Evolutionary conservation across 257 asterid species (phyloP), one percentile per base, ranked within the genome.

Genomic region (Petunia axillaris): DNA sequence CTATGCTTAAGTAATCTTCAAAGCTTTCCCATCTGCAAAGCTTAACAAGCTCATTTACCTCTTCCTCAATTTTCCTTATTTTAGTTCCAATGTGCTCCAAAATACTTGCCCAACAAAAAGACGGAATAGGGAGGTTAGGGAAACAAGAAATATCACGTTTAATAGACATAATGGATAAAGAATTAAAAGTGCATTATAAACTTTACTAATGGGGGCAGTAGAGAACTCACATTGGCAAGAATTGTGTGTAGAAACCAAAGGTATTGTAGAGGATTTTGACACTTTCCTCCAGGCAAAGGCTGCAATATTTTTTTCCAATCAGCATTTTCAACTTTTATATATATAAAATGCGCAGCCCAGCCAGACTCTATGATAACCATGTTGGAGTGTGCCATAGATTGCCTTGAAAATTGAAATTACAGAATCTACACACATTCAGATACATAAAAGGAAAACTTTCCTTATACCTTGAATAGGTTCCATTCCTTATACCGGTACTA

Each of bases 231-330:
- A 63, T 86, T 50, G 98, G 98, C 87, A 92, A 84, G 81, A 90
- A 87, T 81, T 96, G 99, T 59, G 90, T 84, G 77, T 89, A 96
- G 88, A 90, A 92, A 74, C 99, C 99, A 85, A 89, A 90, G 63
- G 88, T 85, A 83, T 96, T 94, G 90, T 93, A 96, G 40, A 96
- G 88, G 82, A 96, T 86, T 71, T 90, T 92, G 81, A 85, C 81
- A 84, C 75, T 89, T 87, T 88, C 91, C 82, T 41, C 89, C 86
- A 84, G 91, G 78, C 81, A 84, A 74, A 86, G 88, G 83, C 96
- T 92, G 92, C 90, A 87, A 9, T 76, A 79, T 52, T 50, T 71
- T 71, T 48, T 41, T 41, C 59, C 57, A 71, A 62, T 62, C 58
- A 44, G 81, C 64, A 76, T 59, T 79, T 84, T 64, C 83, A 81